phyloP scores from a whole-genome alignment of 495 filamentous ascomycete genomes.

The Aspergillus egyptiacus region DNA sequence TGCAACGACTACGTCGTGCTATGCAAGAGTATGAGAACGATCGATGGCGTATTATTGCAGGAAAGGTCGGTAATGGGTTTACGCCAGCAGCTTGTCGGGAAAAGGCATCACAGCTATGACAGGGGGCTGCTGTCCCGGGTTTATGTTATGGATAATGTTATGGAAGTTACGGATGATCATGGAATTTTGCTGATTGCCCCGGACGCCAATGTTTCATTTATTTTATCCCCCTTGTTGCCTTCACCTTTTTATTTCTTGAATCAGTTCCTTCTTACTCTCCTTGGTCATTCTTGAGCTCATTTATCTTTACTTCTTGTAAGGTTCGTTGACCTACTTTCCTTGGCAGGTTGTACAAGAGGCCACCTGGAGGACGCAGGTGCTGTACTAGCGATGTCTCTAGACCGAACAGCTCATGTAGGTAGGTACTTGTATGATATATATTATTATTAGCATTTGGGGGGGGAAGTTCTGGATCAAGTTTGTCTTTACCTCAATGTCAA shows the following conservation, averaged over 20 bases:
- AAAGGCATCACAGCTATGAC: slow-evolving; percentile 56
- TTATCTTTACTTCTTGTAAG: slow-evolving; percentile 6
- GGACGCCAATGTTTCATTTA: not conserved
- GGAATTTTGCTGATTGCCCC: not conserved
- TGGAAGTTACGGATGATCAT: slow-evolving; percentile 12
- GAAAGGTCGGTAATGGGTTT: slow-evolving; percentile 80
- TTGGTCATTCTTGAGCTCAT: slow-evolving; percentile 1
- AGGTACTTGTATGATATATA: slow-evolving; percentile 18
- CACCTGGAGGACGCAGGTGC: slow-evolving; percentile 7
- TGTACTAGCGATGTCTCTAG: slow-evolving; percentile 13
- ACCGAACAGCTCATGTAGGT: slow-evolving; percentile 15
- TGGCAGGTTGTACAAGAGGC: slow-evolving; percentile 16
- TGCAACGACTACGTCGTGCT: slow-evolving; percentile 69
- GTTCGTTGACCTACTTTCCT: slow-evolving; percentile 11
- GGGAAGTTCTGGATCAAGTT: not conserved
- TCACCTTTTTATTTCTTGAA: not conserved
- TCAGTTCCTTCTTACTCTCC: slow-evolving; percentile 1
- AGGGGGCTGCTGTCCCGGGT: not conserved
- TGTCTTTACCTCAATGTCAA: too few relatives aligned
- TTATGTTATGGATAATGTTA: slow-evolving; percentile 10
- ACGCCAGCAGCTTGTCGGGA: slow-evolving; percentile 79
- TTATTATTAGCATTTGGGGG: slow-evolving; percentile 10
- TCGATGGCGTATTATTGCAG: slow-evolving; percentile 80
- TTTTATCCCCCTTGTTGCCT: not conserved
- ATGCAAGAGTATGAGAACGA: slow-evolving; percentile 86